phyloP scores from a whole-genome alignment of 495 filamentous ascomycete species.

The Lophium mytilinum region DNA sequence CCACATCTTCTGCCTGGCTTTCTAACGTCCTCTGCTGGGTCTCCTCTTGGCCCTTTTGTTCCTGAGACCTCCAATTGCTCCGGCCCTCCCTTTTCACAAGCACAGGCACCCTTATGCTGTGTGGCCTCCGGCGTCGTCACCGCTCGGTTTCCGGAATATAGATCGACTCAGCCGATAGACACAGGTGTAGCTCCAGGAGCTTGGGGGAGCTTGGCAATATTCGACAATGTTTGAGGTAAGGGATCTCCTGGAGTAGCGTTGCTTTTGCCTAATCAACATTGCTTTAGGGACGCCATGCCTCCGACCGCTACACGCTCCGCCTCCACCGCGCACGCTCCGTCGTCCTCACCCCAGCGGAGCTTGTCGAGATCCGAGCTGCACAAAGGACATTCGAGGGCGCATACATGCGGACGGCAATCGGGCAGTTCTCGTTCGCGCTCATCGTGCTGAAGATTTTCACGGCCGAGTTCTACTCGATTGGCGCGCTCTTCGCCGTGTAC shows the following conservation, averaged over 20 bases:
- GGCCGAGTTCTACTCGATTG: conserved; percentile 86
- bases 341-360: conserved; percentile 69
- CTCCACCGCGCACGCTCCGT: conserved; percentile 80
- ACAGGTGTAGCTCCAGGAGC: no score
- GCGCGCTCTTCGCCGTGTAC: conserved; percentile 85
- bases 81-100: no score
- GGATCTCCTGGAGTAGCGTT: background rate
- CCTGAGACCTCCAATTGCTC: no score
- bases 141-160: no score
- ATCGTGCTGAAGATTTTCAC: conserved; percentile 96
- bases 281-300: conserved; percentile 29
- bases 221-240: conserved; percentile 24
- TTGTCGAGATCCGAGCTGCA: conserved; percentile 88
- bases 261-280: background rate
- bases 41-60: no score
- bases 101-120: no score
- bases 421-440: conserved; percentile 89
- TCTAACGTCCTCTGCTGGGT: no score
- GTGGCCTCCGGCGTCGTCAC: no score
- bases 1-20: no score
- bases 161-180: no score
- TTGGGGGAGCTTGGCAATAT: background rate
- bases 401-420: conserved; percentile 87
- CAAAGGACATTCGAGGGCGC: conserved; percentile 97
- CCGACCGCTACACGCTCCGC: conserved; percentile 45